These are phyloP conservation scores for Cordyceps tenuipes DNA, from an alignment of 2,329 filamentous ascomycete species.

Conservation along the genomic window DNA sequence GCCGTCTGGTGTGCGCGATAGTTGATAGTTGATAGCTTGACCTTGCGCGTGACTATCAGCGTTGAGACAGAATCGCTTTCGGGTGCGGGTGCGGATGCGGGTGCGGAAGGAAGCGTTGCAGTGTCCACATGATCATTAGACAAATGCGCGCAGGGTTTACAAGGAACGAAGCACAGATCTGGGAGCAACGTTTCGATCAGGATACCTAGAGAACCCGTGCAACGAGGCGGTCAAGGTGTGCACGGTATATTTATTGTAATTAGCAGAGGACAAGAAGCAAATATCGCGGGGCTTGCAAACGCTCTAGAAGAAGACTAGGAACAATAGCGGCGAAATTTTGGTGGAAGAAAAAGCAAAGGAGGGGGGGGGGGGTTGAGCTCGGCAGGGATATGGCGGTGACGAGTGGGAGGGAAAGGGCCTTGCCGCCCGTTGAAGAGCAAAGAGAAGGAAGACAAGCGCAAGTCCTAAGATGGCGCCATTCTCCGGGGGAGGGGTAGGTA, in stretches of 20 bases:
- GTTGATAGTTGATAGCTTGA: no score
- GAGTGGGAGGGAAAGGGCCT: slow-evolving; percentile 1
- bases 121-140: no score
- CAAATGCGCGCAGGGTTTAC: no score
- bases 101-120: no score
- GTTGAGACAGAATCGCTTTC: no score
- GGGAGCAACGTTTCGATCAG: background rate
- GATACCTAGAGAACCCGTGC: background rate
- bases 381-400: background rate
- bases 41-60: no score
- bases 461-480: background rate
- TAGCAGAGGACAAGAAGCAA: background rate
- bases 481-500: background rate
- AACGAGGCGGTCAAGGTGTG: background rate
- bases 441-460: background rate
- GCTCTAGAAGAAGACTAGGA: background rate
- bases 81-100: no score
- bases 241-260: background rate
- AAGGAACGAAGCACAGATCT: no score
- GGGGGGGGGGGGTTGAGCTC: background rate
- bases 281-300: background rate
- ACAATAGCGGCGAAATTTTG: background rate
- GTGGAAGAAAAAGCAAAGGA: background rate
- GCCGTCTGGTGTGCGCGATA: no score
- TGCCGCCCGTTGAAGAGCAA: slow-evolving; percentile 10